Percentiles rank a stretch among this genome's conserved stretches.
Conservation (phyloP, 2,329 filamentous ascomycete species). For the Shiraia sp. region DNA sequence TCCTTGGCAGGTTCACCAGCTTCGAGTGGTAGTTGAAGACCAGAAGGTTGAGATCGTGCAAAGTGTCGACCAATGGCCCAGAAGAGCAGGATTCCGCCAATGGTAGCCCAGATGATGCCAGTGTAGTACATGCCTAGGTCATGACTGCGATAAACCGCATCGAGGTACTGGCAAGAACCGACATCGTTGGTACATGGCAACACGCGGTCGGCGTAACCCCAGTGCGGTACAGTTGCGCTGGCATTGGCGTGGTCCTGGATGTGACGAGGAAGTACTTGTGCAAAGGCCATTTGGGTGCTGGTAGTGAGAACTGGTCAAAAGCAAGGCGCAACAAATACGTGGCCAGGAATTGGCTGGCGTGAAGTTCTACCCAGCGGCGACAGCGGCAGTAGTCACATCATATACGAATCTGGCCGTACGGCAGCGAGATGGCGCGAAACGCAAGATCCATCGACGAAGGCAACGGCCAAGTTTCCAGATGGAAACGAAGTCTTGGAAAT, state of each 20-base stretch:
- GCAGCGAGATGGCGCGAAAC: too few relatives aligned
- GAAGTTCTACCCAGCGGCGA: too few relatives aligned
- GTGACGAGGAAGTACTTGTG: too few relatives aligned
- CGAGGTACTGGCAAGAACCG: conserved; percentile 63
- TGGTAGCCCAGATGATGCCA: conserved; percentile 60
- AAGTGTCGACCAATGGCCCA: conserved; percentile 46
- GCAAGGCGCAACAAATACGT: too few relatives aligned
- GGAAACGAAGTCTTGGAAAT: conserved; percentile 2
- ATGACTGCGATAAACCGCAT: conserved; percentile 59
- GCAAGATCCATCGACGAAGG: too few relatives aligned
- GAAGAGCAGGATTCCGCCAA: conserved; percentile 53
- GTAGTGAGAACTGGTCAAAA: too few relatives aligned
- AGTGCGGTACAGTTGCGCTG: conserved; percentile 52
- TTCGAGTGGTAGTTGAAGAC: conserved; percentile 25
- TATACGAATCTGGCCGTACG: too few relatives aligned
- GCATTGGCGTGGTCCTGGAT: conserved; percentile 49
- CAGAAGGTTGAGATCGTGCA: conserved; percentile 28
- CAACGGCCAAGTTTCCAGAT: conserved; percentile 5
- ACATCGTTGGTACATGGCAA: conserved; percentile 62
- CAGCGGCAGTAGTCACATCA: too few relatives aligned
- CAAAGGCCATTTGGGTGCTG: too few relatives aligned
- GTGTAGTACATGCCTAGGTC: conserved; percentile 60
- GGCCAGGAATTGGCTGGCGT: too few relatives aligned
- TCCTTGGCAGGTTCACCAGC: conserved; percentile 24
- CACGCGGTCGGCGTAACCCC: conserved; percentile 60